These are phyloP conservation scores for Colletotrichum viniferum DNA, from an alignment of 2,329 filamentous ascomycete genomes.

Conservation along the genomic window DNA sequence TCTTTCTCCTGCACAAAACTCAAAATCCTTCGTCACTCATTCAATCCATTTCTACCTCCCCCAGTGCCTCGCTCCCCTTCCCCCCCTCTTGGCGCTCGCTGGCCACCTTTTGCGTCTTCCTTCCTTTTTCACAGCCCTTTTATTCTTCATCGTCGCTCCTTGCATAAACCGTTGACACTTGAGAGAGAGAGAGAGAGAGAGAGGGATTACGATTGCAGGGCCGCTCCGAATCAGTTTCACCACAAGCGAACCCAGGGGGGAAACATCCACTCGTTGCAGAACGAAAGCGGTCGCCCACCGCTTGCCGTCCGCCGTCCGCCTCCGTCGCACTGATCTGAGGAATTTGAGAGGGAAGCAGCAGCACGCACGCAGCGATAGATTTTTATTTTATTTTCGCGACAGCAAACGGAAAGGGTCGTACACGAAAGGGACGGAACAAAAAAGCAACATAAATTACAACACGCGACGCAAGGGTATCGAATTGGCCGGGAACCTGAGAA, in stretches of 20 bases:
- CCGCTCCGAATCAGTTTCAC: slow-evolving; percentile 9
- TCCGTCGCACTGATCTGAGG: not conserved
- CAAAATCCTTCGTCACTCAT: not conserved
- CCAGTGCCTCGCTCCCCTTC: not conserved
- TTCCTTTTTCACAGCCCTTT: not conserved
- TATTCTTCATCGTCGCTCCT: slow-evolving; percentile 5
- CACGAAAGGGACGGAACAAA: not conserved
- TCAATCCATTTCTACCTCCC: not conserved
- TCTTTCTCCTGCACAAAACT: not conserved
- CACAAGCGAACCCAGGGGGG: slow-evolving; percentile 14
- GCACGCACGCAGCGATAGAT: not conserved
- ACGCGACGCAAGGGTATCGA: not conserved
- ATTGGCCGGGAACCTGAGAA: not conserved
- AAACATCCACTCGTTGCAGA: slow-evolving; percentile 12
- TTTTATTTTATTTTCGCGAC: not conserved
- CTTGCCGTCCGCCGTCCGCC: not conserved
- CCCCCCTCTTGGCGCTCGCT: not conserved
- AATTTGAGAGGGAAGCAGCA: not conserved
- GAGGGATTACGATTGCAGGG: slow-evolving; percentile 2
- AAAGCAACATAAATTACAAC: not conserved
- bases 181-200: not conserved
- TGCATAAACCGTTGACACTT: slow-evolving; percentile 8
- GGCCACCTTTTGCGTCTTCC: not conserved
- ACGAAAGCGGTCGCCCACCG: not conserved
- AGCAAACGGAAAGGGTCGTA: not conserved